Percentiles rank a stretch among this genome's conserved stretches.
Conservation (phyloP, 345 rosid genomes). For the sweet orange (Citrus sinensis) region DVS_A1.0 CM039168.1:28637501-28638000, state of each 20-base stretch:
- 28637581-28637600: no score
- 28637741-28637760: neutral
- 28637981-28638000: neutral
- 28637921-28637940: slow-evolving; percentile 32
- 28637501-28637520: no score
- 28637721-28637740: neutral
- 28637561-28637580: no score
- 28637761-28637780: slow-evolving; percentile 11
- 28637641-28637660: neutral
- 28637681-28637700: neutral
- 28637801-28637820: slow-evolving; percentile 55
- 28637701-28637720: neutral
- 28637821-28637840: neutral
- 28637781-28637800: slow-evolving; percentile 35
- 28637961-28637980: slow-evolving; percentile 19
- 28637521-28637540: no score
- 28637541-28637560: no score
- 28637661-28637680: no score
- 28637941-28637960: slow-evolving; percentile 37
- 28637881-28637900: slow-evolving; percentile 31
- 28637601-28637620: no score
- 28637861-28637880: neutral
- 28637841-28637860: no score
- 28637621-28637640: neutral
- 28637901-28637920: slow-evolving; percentile 29